These are phyloP conservation scores for Aaosphaeria arxii DNA, from an alignment of 2,329 filamentous ascomycete genomes.

Conservation along the genomic window DNA sequence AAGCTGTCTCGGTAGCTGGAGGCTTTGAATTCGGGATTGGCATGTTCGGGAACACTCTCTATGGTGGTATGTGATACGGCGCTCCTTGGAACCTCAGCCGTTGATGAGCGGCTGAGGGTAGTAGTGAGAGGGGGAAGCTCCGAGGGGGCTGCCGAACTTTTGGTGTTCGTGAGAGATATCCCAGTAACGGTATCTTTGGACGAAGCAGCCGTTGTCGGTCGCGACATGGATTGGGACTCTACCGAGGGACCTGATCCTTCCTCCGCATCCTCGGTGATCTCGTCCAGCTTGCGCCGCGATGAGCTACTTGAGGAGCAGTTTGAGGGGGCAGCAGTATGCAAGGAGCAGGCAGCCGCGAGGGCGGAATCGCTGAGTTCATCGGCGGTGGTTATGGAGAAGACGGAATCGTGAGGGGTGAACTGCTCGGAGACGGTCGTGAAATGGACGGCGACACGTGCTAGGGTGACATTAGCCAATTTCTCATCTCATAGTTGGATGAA, in stretches of 20 bases:
- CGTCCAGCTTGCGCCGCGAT: conserved; percentile 73
- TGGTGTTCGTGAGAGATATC: conserved; percentile 1
- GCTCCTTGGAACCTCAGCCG: conserved; percentile 2
- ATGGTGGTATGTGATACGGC: conserved; percentile 20
- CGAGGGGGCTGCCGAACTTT: not conserved
- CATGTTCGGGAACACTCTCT: conserved; percentile 16
- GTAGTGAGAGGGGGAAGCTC: conserved; percentile 1
- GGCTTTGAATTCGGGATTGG: conserved; percentile 2
- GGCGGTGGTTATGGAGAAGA: conserved; percentile 70
- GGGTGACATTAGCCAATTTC: conserved; percentile 19
- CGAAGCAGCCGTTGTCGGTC: conserved; percentile 19
- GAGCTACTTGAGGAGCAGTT: conserved; percentile 83
- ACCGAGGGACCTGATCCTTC: conserved; percentile 52
- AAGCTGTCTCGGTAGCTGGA: conserved; percentile 22
- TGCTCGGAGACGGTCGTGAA: conserved; percentile 60
- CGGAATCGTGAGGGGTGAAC: conserved; percentile 83
- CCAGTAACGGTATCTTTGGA: conserved; percentile 20
- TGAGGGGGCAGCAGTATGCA: conserved; percentile 84
- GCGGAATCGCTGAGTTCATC: conserved; percentile 84
- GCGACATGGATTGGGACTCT: conserved; percentile 11
- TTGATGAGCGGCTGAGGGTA: not conserved
- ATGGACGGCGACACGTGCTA: conserved; percentile 77
- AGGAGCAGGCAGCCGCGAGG: conserved; percentile 81
- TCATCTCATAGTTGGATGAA: not conserved
- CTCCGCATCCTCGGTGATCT: conserved; percentile 91